Conservation (phyloP, 2,329 filamentous ascomycete species). For the Colletotrichum cereale region DNA sequence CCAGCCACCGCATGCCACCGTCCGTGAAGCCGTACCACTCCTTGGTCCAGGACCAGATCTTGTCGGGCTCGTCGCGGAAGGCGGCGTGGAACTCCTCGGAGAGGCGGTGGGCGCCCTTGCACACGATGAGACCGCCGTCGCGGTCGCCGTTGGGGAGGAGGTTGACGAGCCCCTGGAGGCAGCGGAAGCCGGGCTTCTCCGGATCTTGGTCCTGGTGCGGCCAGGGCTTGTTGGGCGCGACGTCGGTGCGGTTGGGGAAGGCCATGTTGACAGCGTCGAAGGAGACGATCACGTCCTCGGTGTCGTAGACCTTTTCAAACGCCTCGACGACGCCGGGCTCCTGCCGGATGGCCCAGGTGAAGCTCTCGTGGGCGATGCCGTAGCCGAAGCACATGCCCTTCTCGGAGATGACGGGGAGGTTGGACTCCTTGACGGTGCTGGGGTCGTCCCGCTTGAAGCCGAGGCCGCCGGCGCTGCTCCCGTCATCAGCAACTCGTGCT, state of each 20-base stretch:
- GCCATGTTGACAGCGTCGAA: slow-evolving; percentile 31
- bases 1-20: slow-evolving; percentile 41
- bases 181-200: slow-evolving; percentile 20
- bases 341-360: slow-evolving; percentile 25
- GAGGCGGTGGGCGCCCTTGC: slow-evolving; percentile 31
- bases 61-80: slow-evolving; percentile 22
- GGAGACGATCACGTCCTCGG: slow-evolving; percentile 21
- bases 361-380: slow-evolving; percentile 27
- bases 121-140: slow-evolving; percentile 27
- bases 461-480: slow-evolving; percentile 11
- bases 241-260: slow-evolving; percentile 24
- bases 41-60: slow-evolving; percentile 45
- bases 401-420: slow-evolving; percentile 31
- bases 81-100: slow-evolving; percentile 40
- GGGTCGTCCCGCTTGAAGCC: slow-evolving; percentile 51
- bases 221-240: slow-evolving; percentile 25
- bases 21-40: slow-evolving; percentile 41
- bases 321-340: slow-evolving; percentile 22
- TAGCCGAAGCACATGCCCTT: slow-evolving; percentile 33
- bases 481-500: neutral
- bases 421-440: slow-evolving; percentile 51
- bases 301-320: slow-evolving; percentile 30
- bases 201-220: slow-evolving; percentile 32
- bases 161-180: slow-evolving; percentile 20
- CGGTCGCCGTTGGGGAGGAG: slow-evolving; percentile 15